Base-by-base conservation (phyloP, 257 asterid species). In the Capsicum rhomboideum region DNA sequence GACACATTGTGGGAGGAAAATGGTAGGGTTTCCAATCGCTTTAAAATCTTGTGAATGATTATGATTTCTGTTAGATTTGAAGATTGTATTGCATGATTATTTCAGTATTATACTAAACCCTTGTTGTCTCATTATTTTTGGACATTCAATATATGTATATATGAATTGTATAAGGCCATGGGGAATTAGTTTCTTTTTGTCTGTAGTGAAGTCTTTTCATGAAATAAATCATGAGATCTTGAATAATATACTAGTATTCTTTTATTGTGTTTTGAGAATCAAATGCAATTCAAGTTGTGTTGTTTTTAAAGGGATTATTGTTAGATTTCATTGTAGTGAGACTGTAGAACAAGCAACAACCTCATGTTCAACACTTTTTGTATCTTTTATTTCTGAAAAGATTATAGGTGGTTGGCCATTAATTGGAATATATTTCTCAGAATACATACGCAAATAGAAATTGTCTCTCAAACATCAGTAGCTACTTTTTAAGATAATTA, bases 301-400 rank as follows among this genome's bases (percentile, higher is more conserved):
- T 31, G 50, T 71, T 53, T 71, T 74, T 55, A 11, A 74, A 10
- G 3, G 14, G 42, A 79, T 54, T 79, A 11, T 55, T 34, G 69
- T 54, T 54, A 79, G 69, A 79, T 79, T 31, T 79, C 18, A 13
- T 31, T 79, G 83, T 79, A 54, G 53, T 79, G 16, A 40, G 83
- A 79, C 83, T 79, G 40, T 55, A 53, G 52, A 54, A 79, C 83
- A 79, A 31, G 21, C 29, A 79, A 79, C 83, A 79, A 54, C 83
- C 69, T 31, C 8, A 18, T 55, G 31, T 78, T 37, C 78, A 37
- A 69, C 53, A 66, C 44, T n/a, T 31, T 67, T 4, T 17, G 77
- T 50, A 18, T 68, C 26, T 66, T 34, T 34, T 8, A 68, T 20
- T 68, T 68, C 28, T 34, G 2, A 31, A 31, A 31, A 31, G 37